These are phyloP conservation scores for Fusarium brachygibbosum DNA, from an alignment of 2,329 filamentous ascomycete species.

Conservation along the genomic window DNA sequence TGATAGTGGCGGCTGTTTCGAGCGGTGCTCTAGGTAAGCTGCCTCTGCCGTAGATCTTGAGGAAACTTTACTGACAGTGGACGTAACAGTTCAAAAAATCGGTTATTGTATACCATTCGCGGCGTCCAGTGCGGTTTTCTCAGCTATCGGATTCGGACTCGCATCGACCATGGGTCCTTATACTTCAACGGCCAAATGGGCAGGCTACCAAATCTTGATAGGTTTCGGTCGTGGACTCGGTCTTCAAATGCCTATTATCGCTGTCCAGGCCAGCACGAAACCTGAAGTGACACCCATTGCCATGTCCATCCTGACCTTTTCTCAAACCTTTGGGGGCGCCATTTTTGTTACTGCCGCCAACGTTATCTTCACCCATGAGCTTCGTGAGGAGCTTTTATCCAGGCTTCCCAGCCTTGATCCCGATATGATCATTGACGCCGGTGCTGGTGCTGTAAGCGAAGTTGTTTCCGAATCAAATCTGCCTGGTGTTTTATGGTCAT, in stretches of 20 bases:
- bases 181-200: conserved; percentile 57
- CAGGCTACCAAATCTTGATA: conserved; percentile 58
- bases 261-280: conserved; percentile 48
- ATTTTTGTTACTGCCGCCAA: conserved; percentile 59
- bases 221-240: conserved; percentile 61
- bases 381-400: conserved; percentile 50
- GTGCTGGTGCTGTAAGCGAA: conserved; percentile 56
- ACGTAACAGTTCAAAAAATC: conserved; percentile 41
- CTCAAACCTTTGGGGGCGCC: conserved; percentile 57
- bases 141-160: conserved; percentile 56
- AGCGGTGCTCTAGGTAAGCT: conserved; percentile 44
- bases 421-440: conserved; percentile 56
- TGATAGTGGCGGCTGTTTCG: conserved; percentile 45
- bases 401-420: conserved; percentile 52
- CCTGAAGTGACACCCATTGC: conserved; percentile 47
- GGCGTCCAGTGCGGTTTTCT: conserved; percentile 52
- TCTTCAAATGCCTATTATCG: conserved; percentile 58
- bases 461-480: conserved; percentile 52
- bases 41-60: not conserved
- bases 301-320: conserved; percentile 47
- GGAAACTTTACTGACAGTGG: conserved; percentile 3
- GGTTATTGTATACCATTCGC: conserved; percentile 63
- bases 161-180: conserved; percentile 57
- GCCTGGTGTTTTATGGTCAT: conserved; percentile 56
- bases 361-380: conserved; percentile 51